Conservation (phyloP, 768 basidiomycete species). For the Mycena leptocephala region DNA sequence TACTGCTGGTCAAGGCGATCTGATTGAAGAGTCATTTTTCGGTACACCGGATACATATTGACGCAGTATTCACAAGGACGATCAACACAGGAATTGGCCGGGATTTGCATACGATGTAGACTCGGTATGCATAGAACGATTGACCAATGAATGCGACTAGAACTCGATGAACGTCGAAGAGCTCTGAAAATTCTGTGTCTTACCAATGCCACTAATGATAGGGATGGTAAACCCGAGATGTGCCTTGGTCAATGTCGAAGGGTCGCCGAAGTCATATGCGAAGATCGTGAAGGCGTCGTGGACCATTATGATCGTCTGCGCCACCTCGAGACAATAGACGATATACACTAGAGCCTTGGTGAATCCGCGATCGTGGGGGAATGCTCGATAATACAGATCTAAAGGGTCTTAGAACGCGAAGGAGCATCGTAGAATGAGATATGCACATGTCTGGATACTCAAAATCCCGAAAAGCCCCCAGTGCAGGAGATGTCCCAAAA, state of each 20-base stretch:
- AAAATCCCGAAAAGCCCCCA: neutral
- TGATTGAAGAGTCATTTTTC: neutral
- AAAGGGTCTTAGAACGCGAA: too few species aligned
- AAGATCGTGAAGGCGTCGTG: neutral
- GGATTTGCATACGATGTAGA: neutral
- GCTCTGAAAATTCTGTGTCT: neutral
- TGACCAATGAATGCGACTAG: neutral
- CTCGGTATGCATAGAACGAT: neutral
- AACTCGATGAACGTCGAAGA: neutral
- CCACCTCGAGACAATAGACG: neutral
- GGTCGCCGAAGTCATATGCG: neutral
- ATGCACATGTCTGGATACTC: neutral
- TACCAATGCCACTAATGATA: neutral
- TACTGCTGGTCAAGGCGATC: neutral
- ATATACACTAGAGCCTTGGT: neutral
- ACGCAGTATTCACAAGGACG: neutral
- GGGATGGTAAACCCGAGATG: neutral
- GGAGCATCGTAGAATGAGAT: neutral
- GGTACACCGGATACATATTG: too few species aligned
- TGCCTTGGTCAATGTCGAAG: neutral
- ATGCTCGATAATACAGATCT: neutral
- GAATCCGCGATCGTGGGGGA: slow-evolving; percentile 2
- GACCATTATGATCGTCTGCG: neutral
- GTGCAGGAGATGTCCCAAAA: neutral
- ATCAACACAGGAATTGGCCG: neutral